Evolutionary conservation across 179 eudicot species (phyloP), one percentile per base, ranked within the genome.

Genomic region (Corrigiola litoralis): DNA sequence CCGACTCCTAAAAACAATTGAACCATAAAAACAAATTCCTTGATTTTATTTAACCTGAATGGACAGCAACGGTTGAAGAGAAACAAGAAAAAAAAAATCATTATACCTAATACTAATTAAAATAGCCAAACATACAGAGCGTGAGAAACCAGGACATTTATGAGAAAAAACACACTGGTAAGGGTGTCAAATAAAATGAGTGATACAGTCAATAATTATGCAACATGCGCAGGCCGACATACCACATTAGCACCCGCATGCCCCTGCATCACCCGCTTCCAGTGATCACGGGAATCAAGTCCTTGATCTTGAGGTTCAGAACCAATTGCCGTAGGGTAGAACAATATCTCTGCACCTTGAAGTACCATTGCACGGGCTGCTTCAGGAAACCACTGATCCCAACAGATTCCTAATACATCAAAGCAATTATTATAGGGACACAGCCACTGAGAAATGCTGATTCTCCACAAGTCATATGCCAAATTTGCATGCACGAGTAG

Each of bases 301-400:
- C 97, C 94, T 49, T 75, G 70, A 75, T 94, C 99, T 78, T 94
- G 99, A 70, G 99, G 97, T 79, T 90, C 99, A 66, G 95, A 83
- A 41, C 99, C 96, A 49, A 94, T 94, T 45, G 99, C 99, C 58
- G 99, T 90, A 36, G 99, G 99, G 71, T 94, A 94, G 63, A 94
- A 90, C 74, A 94, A 78, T 67, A 94, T 77, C 77, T 90, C 97
- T 73, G 97, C 99, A 71, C 97, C 99, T 83, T 86, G 97, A 73
- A 94, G 97, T 50, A 75, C 97, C 99, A 94, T 84, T 18, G 96
- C 91, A 60, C 96, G 90, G 50, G 99, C 96, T 42, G 96, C 83
- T 80, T 90, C 97, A 3, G 99, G 97, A 73, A 94, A 94, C 97
- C 97, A 94, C 71, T 94, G 97, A 82, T 94, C 99, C 99, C 99